Base-by-base conservation (phyloP, 2,329 filamentous ascomycete genomes). In the Aureobasidium pullulans region DNA sequence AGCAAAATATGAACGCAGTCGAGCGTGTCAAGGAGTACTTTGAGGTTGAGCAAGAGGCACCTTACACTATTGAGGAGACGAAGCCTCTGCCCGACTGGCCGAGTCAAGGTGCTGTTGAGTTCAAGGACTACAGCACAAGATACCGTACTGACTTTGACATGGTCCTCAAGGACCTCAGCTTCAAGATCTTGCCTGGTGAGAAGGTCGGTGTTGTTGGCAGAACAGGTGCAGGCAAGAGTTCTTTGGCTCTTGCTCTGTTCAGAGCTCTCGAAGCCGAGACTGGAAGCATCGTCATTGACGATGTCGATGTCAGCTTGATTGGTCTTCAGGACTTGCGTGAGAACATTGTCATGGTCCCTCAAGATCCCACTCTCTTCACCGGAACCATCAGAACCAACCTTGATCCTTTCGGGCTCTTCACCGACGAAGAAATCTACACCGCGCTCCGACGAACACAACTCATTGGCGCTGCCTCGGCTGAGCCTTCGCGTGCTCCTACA, bases 1-100 rank as follows among this genome's bases (percentile, higher is more conserved):
- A 99, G 75, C 94, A 99, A 74, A 97, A 96, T 75, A 97, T 99
- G 94, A 99, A 99, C 75, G 93, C 93, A 2, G 92, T 97, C 50
- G 94, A 99, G 75, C 89, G 94, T 69, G 87, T 99, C 70, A 95
- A 96, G 77, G 94, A 99, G 71, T 99, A 97, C 70, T 82, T 97
- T 37, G 90, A 97, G 46, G 89, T 99, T 1, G 93, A 97, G 67
- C 93, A 96, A 72, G 94, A 99, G 75, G 92, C 94, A 1, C 79
- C 82, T 0, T 80, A 89, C 1, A 78, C 96, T 42, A 82, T 96
- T 42, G 85, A 90, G 58, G 85, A 93, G 61, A 89, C 84, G 64
- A 83, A 90, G 31, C 94, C 94, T 6, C 80, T 87, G 0, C 74
- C 80, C 4, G 85, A 89, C 69, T 99, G 94, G 94, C 94, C 94